Evolutionary conservation across 768 basidiomycete genomes (phyloP), one percentile per base, ranked within the genome.

Genomic region (Lentinus tigrinus): DNA sequence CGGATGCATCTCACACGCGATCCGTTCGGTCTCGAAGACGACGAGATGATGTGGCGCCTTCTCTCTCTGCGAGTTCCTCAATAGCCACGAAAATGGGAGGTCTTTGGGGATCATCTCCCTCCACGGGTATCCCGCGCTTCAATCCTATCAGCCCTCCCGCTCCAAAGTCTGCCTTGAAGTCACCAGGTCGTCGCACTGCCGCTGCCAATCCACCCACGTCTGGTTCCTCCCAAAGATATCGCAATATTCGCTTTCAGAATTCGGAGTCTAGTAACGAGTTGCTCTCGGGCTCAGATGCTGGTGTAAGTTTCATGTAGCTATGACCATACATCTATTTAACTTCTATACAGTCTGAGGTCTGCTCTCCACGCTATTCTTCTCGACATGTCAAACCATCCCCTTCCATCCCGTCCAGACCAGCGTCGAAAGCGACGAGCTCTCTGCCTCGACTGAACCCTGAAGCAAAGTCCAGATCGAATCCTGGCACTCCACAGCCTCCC

Each of bases 401-500:
- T 21, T 24, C 49, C 36, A 38, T 3, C 16, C 39, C 3, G 8
- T 31, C 38, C 52, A 8, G 17, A 19, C 28, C 26, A 11, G 28
- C 31, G 5, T 27, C 23, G 34, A 52, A 42, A 14, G n/a, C 16
- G 16, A 9, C 52, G 1, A 44, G 52, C 6, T 21, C 48, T 16
- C 28, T 58, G 5, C 57, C 53, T 0, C 47, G 44, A 36, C 54
- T 16, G 2, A 49, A 38, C 34, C 8, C 21, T 1, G 14, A 24
- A 10, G 13, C 34, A 7, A 53, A 47, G 28, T 34, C 59, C 1
- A 57, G 28, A 23, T 63, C 62, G 1, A 56, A 56, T 23, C 64
- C 64, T 4, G 46, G 19, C 23, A 65, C 62, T 1, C 62, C 65
- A 4, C 61, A 55, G 37, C 23, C 38, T 13, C 44, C 6, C 10